These are phyloP conservation scores for Apiotrichum domesticum DNA, from an alignment of 1,284 basidiomycete species.

Conservation along the genomic window DNA sequence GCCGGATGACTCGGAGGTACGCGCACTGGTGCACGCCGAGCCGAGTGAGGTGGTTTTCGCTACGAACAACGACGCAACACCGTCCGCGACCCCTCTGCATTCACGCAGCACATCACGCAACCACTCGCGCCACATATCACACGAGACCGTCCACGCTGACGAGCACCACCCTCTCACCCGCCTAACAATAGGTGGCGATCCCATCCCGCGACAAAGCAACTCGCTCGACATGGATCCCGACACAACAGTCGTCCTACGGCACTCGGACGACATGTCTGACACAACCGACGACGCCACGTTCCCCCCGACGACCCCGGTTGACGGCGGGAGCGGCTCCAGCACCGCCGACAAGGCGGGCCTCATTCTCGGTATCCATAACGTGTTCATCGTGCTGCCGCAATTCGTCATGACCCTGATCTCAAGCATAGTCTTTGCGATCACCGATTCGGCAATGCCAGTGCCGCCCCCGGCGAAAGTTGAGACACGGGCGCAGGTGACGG, in stretches of 20 bases:
- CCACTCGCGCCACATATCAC: not conserved
- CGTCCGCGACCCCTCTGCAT: not conserved
- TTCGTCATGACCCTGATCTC: slow-evolving; percentile 52
- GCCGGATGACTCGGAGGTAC: not conserved
- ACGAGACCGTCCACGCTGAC: slow-evolving; percentile 1
- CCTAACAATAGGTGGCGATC: not conserved
- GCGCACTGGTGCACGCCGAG: not conserved
- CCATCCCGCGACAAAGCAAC: not conserved
- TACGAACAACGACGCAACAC: not conserved
- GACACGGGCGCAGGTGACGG: not conserved
- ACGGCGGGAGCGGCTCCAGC: slow-evolving; percentile 16
- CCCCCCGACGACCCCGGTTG: not conserved
- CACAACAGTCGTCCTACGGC: slow-evolving; percentile 36
- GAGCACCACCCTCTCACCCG: not conserved
- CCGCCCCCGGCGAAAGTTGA: not conserved
- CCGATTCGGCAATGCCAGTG: slow-evolving; percentile 36
- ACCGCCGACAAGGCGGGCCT: slow-evolving; percentile 79
- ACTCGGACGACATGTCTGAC: slow-evolving; percentile 25
- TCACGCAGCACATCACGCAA: slow-evolving; percentile 4
- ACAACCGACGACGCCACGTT: not conserved
- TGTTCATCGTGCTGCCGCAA: slow-evolving; percentile 69
- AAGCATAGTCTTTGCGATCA: slow-evolving; percentile 49
- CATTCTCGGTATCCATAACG: slow-evolving; percentile 85
- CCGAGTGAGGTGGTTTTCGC: slow-evolving; percentile 11
- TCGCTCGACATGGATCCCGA: slow-evolving; percentile 13